These are phyloP conservation scores for Fonsecaea multimorphosa DNA, from an alignment of 2,329 filamentous ascomycete genomes.

Conservation along the genomic window DNA sequence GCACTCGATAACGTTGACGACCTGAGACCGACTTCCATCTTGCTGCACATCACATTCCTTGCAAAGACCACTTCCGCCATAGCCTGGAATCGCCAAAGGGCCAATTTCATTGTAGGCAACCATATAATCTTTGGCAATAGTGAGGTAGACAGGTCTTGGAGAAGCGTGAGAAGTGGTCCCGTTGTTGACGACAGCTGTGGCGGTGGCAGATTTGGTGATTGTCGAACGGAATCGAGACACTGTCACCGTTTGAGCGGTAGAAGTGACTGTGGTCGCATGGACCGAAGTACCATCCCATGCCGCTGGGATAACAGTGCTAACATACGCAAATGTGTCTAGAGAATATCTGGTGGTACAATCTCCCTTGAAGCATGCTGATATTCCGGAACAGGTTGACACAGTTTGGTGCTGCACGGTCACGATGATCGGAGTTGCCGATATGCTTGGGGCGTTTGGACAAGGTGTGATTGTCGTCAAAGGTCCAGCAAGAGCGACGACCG, in stretches of 20 bases:
- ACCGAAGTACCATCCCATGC: slow-evolving; percentile 25
- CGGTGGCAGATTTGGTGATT: slow-evolving; percentile 31
- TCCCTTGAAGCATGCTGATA: slow-evolving; percentile 27
- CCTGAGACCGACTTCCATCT: slow-evolving; percentile 34
- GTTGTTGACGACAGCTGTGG: slow-evolving; percentile 18
- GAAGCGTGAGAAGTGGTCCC: slow-evolving; percentile 20
- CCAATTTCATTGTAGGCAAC: slow-evolving; percentile 36
- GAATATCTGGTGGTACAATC: slow-evolving; percentile 27
- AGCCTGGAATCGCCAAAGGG: slow-evolving; percentile 36
- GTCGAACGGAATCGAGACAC: slow-evolving; percentile 28
- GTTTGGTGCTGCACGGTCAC: slow-evolving; percentile 34
- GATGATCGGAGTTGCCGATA: slow-evolving; percentile 22
- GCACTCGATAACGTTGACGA: slow-evolving; percentile 35
- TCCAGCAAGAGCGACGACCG: slow-evolving; percentile 27
- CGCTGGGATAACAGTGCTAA: slow-evolving; percentile 35
- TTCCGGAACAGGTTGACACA: slow-evolving; percentile 31
- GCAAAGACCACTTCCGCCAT: slow-evolving; percentile 35
- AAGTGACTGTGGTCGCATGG: slow-evolving; percentile 29
- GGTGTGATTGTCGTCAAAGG: slow-evolving; percentile 30
- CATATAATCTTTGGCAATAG: slow-evolving; percentile 33
- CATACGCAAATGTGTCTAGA: slow-evolving; percentile 32
- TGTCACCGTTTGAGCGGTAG: slow-evolving; percentile 30
- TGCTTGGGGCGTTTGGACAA: slow-evolving; percentile 24
- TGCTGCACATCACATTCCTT: slow-evolving; percentile 25
- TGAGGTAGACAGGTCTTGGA: slow-evolving; percentile 26